Evolutionary conservation across 1,284 basidiomycete species (phyloP), one percentile per base, ranked within the genome.

Genomic region (Apiotrichum laibachii): DNA sequence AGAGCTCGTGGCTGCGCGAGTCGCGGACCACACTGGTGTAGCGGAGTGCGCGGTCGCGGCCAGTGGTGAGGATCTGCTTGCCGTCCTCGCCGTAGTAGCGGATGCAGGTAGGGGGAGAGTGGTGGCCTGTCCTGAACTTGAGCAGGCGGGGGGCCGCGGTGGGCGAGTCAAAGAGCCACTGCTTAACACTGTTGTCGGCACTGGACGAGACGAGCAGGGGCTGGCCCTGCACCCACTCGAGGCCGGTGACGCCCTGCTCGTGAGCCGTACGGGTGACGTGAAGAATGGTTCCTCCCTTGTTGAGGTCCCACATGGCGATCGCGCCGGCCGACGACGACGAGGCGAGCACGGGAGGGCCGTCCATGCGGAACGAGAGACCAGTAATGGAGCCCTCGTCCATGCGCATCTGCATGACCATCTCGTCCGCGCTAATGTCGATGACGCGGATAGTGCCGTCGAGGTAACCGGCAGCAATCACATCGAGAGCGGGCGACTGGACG

Each of bases 161-260:
- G 0, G 91, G 90, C 0, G 92, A 89, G 73, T 99, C 96, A 68
- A 97, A 96, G 49, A 96, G 79, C 95, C 96, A 99, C 90, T 99
- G 93, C 92, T 95, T 95, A 60, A 97, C 84, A 69, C 90, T 91
- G 72, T 97, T 97, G 75, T 97, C 93, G 64, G 88, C 89, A 21
- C 91, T 89, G 0, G 89, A 90, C 49, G 86, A 91, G 60, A 96
- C 82, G 53, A 97, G 80, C 19, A 97, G 79, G 8, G 92, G 90
- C 70, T 97, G 93, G 5, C 92, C 89, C 5, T 90, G 86, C 15
- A 96, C 84, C 90, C 92, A 97, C 71, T 94, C 86, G 10, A 94
- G 76, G 0, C 88, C 84, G 42, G 85, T 86, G 21, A 96, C 85
- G 7, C 86, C 83, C 39, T 88, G 86, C 64, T 94, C 90, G 71